Percentiles rank a stretch among this genome's conserved stretches.
Evolutionary conservation across 805 yeast genomes (phyloP).

Genomic region (Saccharomycopsis lassenensis): DNA sequence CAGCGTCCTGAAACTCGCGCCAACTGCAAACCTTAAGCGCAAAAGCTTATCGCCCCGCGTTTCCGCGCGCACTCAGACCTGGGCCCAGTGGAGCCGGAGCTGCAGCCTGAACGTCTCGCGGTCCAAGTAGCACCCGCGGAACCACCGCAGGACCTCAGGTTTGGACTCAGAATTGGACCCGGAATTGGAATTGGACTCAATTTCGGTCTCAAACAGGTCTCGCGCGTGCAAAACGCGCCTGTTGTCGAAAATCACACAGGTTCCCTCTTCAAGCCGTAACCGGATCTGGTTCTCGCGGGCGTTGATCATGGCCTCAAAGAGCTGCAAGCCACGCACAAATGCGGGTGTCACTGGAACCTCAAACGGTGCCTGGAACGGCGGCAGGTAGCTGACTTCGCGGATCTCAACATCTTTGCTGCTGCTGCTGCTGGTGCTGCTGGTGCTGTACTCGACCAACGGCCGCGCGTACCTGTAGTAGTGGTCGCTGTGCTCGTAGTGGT

Average conservation of each 20-base stretch:
- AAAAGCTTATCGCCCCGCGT: too few species aligned
- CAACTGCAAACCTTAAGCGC: too few species aligned
- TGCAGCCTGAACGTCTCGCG: too few species aligned
- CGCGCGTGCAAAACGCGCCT: slow-evolving; percentile 63
- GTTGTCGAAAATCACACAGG: slow-evolving; percentile 61
- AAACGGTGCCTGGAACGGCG: slow-evolving; percentile 77
- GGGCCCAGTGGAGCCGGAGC: too few species aligned
- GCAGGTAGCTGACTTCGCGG: slow-evolving; percentile 60
- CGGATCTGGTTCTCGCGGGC: slow-evolving; percentile 42
- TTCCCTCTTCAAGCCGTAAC: slow-evolving; percentile 43
- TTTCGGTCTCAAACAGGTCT: slow-evolving; percentile 13
- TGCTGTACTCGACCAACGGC: too few species aligned
- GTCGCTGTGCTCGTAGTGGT: slow-evolving; percentile 52
- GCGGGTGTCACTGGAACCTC: slow-evolving; percentile 42
- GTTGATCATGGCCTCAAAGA: slow-evolving; percentile 48
- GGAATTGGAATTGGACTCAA: slow-evolving; percentile 26
- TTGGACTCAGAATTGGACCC: slow-evolving; percentile 31
- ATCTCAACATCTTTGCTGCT: too few species aligned
- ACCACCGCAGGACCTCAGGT: slow-evolving; percentile 45
- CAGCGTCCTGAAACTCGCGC: too few species aligned
- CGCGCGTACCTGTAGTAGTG: slow-evolving; percentile 50
- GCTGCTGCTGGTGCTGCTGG: too few species aligned
- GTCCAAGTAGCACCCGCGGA: slow-evolving; percentile 67
- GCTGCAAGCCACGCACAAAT: slow-evolving; percentile 43
- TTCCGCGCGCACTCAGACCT: too few species aligned